Base-by-base conservation (phyloP, 2,329 filamentous ascomycete species). In the Aspergillus latus region DNA sequence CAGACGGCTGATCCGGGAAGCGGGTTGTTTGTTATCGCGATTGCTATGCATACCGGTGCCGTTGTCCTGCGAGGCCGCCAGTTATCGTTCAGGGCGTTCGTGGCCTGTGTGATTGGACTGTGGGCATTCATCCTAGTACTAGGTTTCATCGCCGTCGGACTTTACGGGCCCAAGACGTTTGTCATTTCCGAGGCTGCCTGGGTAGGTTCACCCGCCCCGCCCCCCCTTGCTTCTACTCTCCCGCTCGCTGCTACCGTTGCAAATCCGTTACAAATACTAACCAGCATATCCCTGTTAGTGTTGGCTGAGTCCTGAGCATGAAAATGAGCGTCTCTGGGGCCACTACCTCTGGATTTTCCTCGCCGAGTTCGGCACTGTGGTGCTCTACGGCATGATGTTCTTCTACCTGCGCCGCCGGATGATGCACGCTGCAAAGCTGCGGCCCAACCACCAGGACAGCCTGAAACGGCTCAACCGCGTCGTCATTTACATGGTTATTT, bases 311-410 rank as follows among this genome's bases (percentile, higher is more conserved):
- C 62, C 68, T 3, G 62, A 73, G 10, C 74, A 73, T 62, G 75
- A 81, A 56, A 52, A 59, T 11, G 76, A 79, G 49, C 74, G 80
- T 5, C 71, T 83, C 4, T 81, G 74, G 74, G 71, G 77, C 5
- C 80, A 82, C 62, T 82, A 82, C 62, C 57, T 82, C 36, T 83
- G 79, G 79, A 80, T 82, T 59, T 82, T 82, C 68, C 68, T 80
- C 40, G 69, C 79, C 43, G 79, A 82, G 62, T 81, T 82, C 59
- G 78, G 78, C 16, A 80, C 79, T 2, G 69, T 82, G 29, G 64
- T 73, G 13, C 73, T 82, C 26, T 82, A 82, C 61, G 68, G 72
- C 1, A 64, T 80, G 55, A 71, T 81, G 58, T 81, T 80, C 63
- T 64, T 80, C 62, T 75, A 78, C 55, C 69, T 81, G 1, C 75